Evolutionary conservation across 2,329 filamentous ascomycete species (phyloP).

Genomic region (Alternaria sp.): DNA sequence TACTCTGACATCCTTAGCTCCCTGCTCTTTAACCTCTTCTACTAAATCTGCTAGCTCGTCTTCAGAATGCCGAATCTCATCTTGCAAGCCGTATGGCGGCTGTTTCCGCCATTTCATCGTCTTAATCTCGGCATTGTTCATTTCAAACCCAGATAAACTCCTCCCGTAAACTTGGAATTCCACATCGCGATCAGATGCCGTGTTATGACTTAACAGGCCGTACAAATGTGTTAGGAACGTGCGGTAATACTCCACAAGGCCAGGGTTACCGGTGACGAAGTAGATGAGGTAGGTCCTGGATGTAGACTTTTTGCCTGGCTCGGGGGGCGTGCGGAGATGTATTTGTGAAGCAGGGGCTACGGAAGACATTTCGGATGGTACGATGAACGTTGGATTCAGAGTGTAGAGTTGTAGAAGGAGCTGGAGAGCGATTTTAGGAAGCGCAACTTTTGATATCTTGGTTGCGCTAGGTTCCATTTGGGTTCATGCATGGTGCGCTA

Average conservation of each 20-base stretch:
- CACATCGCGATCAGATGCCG: slow-evolving; percentile 25
- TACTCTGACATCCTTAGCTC: slow-evolving; percentile 41
- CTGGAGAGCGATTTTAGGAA: slow-evolving; percentile 16
- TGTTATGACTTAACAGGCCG: slow-evolving; percentile 58
- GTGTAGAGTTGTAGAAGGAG: slow-evolving; percentile 8
- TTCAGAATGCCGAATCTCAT: slow-evolving; percentile 62
- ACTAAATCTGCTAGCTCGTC: slow-evolving; percentile 55
- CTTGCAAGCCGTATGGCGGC: slow-evolving; percentile 56
- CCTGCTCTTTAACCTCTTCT: slow-evolving; percentile 31
- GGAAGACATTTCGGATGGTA: slow-evolving; percentile 17
- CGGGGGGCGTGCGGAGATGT: slow-evolving; percentile 34
- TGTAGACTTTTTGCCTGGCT: slow-evolving; percentile 32
- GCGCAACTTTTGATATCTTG: slow-evolving; percentile 25
- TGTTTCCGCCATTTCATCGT: slow-evolving; percentile 33
- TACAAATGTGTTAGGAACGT: slow-evolving; percentile 70
- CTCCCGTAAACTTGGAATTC: slow-evolving; percentile 53
- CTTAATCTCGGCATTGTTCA: slow-evolving; percentile 33
- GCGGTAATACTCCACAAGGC: slow-evolving; percentile 75
- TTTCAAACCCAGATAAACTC: slow-evolving; percentile 56
- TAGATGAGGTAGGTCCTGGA: slow-evolving; percentile 65
- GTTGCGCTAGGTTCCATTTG: slow-evolving; percentile 20
- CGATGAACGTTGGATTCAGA: background rate
- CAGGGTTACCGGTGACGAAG: slow-evolving; percentile 80
- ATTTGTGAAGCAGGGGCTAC: slow-evolving; percentile 33
- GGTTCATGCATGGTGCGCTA: slow-evolving; percentile 7